These are phyloP conservation scores for Trypanosoma vivax DNA, from an alignment of 208 protist genomes.

Conservation along the genomic window DNA sequence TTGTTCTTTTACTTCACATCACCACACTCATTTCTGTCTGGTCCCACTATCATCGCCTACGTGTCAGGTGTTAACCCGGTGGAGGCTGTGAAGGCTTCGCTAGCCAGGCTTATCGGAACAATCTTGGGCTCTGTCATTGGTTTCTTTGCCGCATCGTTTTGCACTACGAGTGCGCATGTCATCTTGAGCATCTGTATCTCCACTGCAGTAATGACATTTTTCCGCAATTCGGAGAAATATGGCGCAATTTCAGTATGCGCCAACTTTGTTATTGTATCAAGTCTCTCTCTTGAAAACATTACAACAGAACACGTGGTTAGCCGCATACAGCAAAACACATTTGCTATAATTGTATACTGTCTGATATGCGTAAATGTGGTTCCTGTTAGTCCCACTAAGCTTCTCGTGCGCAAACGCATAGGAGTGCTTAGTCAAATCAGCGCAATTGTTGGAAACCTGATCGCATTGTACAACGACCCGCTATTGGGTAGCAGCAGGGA, in stretches of 20 bases:
- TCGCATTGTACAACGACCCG: conserved; percentile 45
- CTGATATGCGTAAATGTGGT: conserved; percentile 57
- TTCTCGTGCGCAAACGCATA: conserved; percentile 51
- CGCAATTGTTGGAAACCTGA: conserved; percentile 31
- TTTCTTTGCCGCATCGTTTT: conserved; percentile 61
- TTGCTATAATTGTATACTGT: conserved; percentile 78
- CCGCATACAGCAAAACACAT: conserved; percentile 81
- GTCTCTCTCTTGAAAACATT: conserved; percentile 23
- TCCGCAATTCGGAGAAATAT: conserved; percentile 44
- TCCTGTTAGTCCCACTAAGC: conserved; percentile 52
- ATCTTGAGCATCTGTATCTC: conserved; percentile 55
- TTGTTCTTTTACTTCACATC: conserved; percentile 71
- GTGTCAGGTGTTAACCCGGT: conserved; percentile 69
- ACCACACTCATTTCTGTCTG: conserved; percentile 48
- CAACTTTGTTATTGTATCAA: conserved; percentile 64
- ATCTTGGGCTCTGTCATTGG: conserved; percentile 64
- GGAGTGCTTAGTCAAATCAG: conserved; percentile 35
- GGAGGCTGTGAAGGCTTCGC: conserved; percentile 53
- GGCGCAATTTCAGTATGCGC: conserved; percentile 59
- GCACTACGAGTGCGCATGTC: conserved; percentile 34
- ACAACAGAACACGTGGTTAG: conserved; percentile 43
- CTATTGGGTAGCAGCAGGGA: conserved; percentile 19
- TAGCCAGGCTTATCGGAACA: conserved; percentile 52
- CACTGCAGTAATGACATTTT: conserved; percentile 66
- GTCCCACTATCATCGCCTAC: conserved; percentile 75